phyloP scores from a whole-genome alignment of 2,329 filamentous ascomycete species.

The Verticillium nonalfalfae region DNA sequence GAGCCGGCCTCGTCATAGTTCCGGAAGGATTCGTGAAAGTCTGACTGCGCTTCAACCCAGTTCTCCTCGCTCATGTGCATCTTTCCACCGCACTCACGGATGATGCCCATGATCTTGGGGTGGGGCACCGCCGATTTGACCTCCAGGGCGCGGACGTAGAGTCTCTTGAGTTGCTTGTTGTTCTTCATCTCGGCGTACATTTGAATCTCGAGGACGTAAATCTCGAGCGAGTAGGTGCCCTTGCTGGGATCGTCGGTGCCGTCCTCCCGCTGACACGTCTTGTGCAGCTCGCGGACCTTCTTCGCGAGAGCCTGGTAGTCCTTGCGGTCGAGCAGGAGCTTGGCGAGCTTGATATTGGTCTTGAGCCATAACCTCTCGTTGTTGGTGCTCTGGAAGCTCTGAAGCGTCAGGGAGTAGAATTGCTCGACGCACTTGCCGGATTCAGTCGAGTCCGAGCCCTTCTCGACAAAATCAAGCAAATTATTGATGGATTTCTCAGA shows the following conservation, averaged over 20 bases:
- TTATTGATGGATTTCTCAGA: constrained; percentile 99
- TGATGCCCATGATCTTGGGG: constrained; percentile 98
- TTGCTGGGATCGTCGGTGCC: constrained; percentile 89
- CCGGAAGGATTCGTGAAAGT: constrained; percentile 98
- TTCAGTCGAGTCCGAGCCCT: constrained; percentile 65
- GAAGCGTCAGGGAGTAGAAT: constrained; percentile 89
- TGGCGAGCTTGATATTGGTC: constrained; percentile 94
- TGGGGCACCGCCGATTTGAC: constrained; percentile 97
- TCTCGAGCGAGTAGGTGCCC: constrained; percentile 91
- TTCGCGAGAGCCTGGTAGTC: constrained; percentile 75
- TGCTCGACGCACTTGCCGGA: constrained; percentile 78
- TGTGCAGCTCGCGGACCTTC: constrained; percentile 84
- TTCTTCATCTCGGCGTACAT: constrained; percentile 97
- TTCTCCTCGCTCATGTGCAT: constrained; percentile 99
- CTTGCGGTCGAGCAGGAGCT: constrained; percentile 84
- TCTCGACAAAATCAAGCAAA: constrained; percentile 97
- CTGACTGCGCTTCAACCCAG: constrained; percentile 93
- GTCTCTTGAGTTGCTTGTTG: constrained; percentile 90
- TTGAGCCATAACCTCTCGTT: constrained; percentile 97
- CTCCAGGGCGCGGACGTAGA: constrained; percentile 86
- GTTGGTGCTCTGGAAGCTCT: constrained; percentile 95
- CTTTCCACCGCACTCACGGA: constrained; percentile 96
- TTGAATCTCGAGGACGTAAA: constrained; percentile 95
- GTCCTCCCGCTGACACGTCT: constrained; percentile 79
- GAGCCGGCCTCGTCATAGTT: constrained; percentile 99